Evolutionary conservation across 306 rosid genomes (phyloP), one percentile per base, ranked within the genome.

Genomic region (Dryas alaskensis): DNA sequence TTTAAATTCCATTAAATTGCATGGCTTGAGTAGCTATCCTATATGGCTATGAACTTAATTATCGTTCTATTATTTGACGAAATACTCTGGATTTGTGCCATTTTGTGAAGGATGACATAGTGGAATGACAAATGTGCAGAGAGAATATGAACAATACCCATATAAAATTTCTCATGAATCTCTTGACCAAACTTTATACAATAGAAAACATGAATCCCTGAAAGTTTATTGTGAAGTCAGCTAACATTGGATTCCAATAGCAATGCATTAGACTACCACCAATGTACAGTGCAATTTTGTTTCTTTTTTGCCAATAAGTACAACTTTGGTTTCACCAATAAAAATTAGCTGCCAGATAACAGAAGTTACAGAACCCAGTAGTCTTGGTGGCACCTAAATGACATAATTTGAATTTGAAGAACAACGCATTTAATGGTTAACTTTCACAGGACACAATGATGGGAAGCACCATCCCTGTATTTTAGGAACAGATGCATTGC

Each of bases 121-220:
- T 70, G 65, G 64, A 55, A 70, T 54, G 53, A 43, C 74, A 55
- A 27, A 42, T 70, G 74, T 54, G 12, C 37, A n/a, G 60, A 13
- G 49, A 40, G 49, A 40, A 69, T 10, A 17, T 53, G 50, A 53
- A 5, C 1, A 43, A 16, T 31, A 63, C 0, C 11, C 66, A 22
- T 8, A 14, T 27, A 50, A 31, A 69, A 19, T n/a, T 39, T 52
- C 58, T 69, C 62, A 31, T 9, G 39, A 69, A 69, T 10, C 62
- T 40, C 62, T 68, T 50, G 61, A 0, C 49, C 49, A 14, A 50
- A n/a, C 4, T 69, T 39, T 43, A 37, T 13, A 31, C 54, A 40
- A 8, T 11, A 50, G 3, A 57, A 19, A 57, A 22, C 37, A 31
- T 57, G 39, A 11, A 44, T 12, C 11, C 70, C 6, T 22, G 57